Percentiles rank a stretch among this genome's conserved stretches.
These are phyloP conservation scores for Hanseniaspora thailandica DNA, from an alignment of 805 yeast genomes.

Conservation along the genomic window DNA sequence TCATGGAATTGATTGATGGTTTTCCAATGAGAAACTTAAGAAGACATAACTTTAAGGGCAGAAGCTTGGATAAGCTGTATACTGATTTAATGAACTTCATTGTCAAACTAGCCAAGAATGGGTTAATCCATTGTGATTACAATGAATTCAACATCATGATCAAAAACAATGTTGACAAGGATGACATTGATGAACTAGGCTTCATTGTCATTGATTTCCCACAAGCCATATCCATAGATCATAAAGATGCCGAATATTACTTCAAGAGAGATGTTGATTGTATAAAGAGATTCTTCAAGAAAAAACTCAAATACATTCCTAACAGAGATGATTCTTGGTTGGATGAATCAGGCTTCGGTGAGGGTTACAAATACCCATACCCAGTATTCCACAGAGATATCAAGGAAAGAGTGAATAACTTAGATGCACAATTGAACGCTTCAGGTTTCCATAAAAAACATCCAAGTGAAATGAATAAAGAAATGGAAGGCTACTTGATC, in stretches of 20 bases:
- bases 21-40: slow-evolving; percentile 75
- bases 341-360: slow-evolving; percentile 71
- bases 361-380: slow-evolving; percentile 60
- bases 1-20: slow-evolving; percentile 89
- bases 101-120: slow-evolving; percentile 71
- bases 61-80: slow-evolving; percentile 59
- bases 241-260: slow-evolving; percentile 73
- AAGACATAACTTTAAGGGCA: slow-evolving; percentile 37
- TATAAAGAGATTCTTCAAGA: slow-evolving; percentile 68
- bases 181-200: slow-evolving; percentile 42
- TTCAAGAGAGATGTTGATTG: slow-evolving; percentile 91
- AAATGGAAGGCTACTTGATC: slow-evolving; percentile 65
- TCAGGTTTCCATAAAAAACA: slow-evolving; percentile 64
- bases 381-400: slow-evolving; percentile 77
- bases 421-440: slow-evolving; percentile 84
- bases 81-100: slow-evolving; percentile 78
- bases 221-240: slow-evolving; percentile 90
- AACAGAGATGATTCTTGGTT: slow-evolving; percentile 54
- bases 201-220: slow-evolving; percentile 96
- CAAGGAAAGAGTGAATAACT: slow-evolving; percentile 42
- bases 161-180: slow-evolving; percentile 38
- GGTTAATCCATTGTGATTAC: slow-evolving; percentile 93
- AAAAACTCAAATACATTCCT: slow-evolving; percentile 66
- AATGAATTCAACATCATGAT: slow-evolving; percentile 92
- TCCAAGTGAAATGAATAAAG: slow-evolving; percentile 35